These are phyloP conservation scores for Viola pubescens DNA, from an alignment of 441 rosid genomes.

Conservation along the genomic window DNA sequence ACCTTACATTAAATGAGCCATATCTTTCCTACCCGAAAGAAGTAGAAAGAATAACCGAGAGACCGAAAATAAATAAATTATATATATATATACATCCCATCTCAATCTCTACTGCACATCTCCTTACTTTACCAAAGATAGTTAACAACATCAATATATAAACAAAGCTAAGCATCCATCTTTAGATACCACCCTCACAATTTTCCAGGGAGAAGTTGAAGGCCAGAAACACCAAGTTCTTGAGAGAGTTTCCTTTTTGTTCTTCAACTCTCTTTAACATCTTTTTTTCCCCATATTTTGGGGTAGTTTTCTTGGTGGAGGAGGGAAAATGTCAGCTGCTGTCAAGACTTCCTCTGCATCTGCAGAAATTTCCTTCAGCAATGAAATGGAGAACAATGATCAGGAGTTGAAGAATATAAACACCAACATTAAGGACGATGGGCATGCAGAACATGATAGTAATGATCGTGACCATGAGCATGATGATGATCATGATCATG, in stretches of 20 bases:
- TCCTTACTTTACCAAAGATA: neutral
- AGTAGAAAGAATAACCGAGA: no score
- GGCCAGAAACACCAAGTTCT: neutral
- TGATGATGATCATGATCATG: conserved; percentile 1
- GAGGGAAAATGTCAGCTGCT: conserved; percentile 19
- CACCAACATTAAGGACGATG: neutral
- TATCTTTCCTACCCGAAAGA: no score
- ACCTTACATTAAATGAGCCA: neutral
- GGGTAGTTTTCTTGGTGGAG: neutral
- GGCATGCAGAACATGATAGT: neutral
- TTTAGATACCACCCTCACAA: neutral
- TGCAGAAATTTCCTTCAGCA: conserved; percentile 2
- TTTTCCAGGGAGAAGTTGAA: neutral
- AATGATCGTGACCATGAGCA: neutral
- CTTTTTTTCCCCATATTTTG: neutral
- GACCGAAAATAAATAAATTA: no score
- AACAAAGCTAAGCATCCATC: neutral
- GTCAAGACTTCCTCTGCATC: conserved; percentile 12
- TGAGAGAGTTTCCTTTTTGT: neutral
- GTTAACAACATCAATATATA: neutral
- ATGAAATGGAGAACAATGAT: conserved; percentile 3
- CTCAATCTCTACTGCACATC: neutral
- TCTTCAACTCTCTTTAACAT: neutral
- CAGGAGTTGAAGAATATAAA: conserved; percentile 2
- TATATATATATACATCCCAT: neutral